A percentile compares a stretch with the other conserved stretches of the same genome.
These are phyloP conservation scores for Backusella australiensis DNA, from an alignment of 192 early-diverging fungal species.

Conservation along the genomic window DNA sequence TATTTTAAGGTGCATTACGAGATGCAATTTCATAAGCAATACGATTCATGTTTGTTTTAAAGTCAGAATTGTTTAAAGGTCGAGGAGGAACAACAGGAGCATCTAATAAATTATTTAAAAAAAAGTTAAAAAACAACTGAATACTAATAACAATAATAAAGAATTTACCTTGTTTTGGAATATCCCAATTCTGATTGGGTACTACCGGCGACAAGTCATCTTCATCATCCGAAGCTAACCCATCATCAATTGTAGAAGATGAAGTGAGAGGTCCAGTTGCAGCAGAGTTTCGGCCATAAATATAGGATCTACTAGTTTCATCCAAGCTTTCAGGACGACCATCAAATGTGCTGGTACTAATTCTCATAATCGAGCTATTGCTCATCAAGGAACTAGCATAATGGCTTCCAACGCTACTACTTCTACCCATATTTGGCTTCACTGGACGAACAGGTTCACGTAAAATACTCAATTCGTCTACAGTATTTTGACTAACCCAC, in stretches of 20 bases:
- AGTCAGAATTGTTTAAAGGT: neutral
- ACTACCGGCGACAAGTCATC: neutral
- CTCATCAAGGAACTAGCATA: conserved; percentile 15
- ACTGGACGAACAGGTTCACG: conserved; percentile 51
- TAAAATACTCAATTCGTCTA: conserved; percentile 67
- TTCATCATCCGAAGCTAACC: neutral
- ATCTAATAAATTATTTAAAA: neutral
- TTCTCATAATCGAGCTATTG: conserved; percentile 14
- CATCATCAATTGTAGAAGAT: conserved; percentile 8
- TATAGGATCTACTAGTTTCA: neutral
- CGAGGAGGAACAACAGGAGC: neutral
- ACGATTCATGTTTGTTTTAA: conserved; percentile 1
- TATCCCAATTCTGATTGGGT: neutral
- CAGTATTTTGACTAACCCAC: conserved; percentile 69
- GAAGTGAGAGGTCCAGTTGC: neutral
- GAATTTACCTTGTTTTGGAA: neutral
- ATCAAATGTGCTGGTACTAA: conserved; percentile 8
- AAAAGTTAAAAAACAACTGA: neutral
- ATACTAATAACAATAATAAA: neutral
- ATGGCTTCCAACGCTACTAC: conserved; percentile 11
- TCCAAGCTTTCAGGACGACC: conserved; percentile 7
- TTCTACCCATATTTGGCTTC: neutral
- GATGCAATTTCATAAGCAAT: neutral
- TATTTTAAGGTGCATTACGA: neutral
- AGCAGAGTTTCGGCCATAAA: neutral